Evolutionary conservation across 257 asterid species (phyloP), one percentile per base, ranked within the genome.

Genomic region (Nicotiana obtusifolia): DNA sequence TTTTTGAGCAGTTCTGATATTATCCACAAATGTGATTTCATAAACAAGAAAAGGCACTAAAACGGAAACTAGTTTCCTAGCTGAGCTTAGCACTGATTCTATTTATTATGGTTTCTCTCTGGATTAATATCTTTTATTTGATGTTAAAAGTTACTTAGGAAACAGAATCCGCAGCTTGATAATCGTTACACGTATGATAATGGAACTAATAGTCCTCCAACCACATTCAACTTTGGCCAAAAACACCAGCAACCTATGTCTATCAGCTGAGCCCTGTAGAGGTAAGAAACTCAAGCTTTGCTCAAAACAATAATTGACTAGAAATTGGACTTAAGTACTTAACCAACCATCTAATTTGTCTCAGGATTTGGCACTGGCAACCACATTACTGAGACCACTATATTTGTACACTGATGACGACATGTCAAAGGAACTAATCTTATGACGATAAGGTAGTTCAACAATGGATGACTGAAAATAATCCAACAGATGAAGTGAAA

Each of bases 361-460:
- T 22, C 26, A 67, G 83, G 83, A 81, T 67, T 24, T 64, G 59
- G 31, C 60, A 28, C 61, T 81, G 24, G 84, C 71, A 69, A 67
- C 19, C 26, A 22, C 60, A 6, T 57, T 81, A 67, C n/a, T 68
- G 49, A 81, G 80, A 81, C 61, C 60, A 11, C 0, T 15, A 16
- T 78, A 78, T 7, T 54, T 54, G 28, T 81, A 62, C 71, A 68
- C 60, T 24, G 80, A 68, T 30, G 57, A 64, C 20, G 54, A 54
- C 60, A 30, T 67, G 26, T 54, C 60, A 20, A 37, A 81, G 54
- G 84, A 35, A 15, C 22, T 24, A 52, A 35, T 54, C 4, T 35
- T 69, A 11, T 54, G 73, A 7, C 75, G 78, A 81, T 15, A 61
- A 61, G 33, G 66, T 61, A 61, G 17, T 61, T 61, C 33, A 61